phyloP scores from a whole-genome alignment of 208 protist genomes.

The Blechomonas ayalai region DNA sequence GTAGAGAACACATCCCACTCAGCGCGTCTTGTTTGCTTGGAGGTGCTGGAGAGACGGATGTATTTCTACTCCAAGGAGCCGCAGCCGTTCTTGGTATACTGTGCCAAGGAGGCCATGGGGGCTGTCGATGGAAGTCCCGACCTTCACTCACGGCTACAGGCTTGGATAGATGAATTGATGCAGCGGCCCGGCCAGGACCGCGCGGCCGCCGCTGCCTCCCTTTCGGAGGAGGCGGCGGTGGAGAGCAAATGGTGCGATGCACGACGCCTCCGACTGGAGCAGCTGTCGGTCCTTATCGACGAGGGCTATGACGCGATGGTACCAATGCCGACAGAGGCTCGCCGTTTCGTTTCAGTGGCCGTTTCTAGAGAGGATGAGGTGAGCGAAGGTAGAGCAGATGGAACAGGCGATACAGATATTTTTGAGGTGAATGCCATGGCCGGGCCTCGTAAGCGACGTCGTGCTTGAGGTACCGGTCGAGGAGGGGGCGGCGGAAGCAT shows the following conservation, averaged over 20 bases:
- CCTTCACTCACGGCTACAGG: constrained; percentile 14
- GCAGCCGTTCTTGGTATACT: constrained; percentile 57
- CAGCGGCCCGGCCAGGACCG: constrained; percentile 10
- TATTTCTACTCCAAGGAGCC: constrained; percentile 80
- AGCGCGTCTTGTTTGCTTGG: constrained; percentile 37
- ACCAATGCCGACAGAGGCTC: too few species aligned
- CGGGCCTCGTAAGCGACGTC: too few species aligned
- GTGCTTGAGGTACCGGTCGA: too few species aligned
- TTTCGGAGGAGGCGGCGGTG: constrained; percentile 2
- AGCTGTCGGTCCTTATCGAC: constrained; percentile 2
- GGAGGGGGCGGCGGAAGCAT: too few species aligned
- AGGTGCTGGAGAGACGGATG: constrained; percentile 65
- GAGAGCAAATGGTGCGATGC: constrained; percentile 12
- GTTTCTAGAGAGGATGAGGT: too few species aligned
- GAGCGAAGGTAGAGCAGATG: too few species aligned
- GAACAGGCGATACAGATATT: too few species aligned
- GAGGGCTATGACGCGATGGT: background rate
- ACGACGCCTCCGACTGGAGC: too few species aligned
- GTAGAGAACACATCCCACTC: constrained; percentile 20
- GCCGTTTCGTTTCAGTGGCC: too few species aligned
- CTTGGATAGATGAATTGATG: constrained; percentile 37
- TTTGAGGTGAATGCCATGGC: too few species aligned
- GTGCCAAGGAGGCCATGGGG: constrained; percentile 13
- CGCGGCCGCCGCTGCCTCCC: background rate
- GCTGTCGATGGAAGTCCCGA: background rate